Percentiles rank a stretch among this genome's conserved stretches.
phyloP scores from a whole-genome alignment of 305 asterid genomes.

The Galium porrigens region DNA sequence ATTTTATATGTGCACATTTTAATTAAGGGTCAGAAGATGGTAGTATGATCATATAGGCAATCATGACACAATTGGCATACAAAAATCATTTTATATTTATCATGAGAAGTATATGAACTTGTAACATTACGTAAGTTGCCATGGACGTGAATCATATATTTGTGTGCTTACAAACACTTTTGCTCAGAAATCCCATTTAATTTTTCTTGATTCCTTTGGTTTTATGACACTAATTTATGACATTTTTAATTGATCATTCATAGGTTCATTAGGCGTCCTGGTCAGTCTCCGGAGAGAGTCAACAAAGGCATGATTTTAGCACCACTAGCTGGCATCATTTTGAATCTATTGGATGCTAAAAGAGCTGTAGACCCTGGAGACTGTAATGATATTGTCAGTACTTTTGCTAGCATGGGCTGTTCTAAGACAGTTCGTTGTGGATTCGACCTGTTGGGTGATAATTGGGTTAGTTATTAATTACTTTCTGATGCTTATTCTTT shows the following conservation, averaged over 20 bases:
- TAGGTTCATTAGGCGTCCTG: conserved; percentile 67
- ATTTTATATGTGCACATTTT: background rate
- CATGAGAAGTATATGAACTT: background rate
- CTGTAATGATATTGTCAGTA: conserved; percentile 50
- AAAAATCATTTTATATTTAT: background rate
- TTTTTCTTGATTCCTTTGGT: background rate
- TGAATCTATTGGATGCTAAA: conserved; percentile 58
- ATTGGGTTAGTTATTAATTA: conserved; percentile 51
- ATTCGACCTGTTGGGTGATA: conserved; percentile 58
- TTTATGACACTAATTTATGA: background rate
- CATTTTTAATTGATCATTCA: conserved; percentile 13
- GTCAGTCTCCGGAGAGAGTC: conserved; percentile 60
- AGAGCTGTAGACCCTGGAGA: conserved; percentile 23
- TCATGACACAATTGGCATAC: background rate
- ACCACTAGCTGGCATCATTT: conserved; percentile 80
- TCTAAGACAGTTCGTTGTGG: conserved; percentile 61
- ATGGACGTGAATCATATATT: background rate
- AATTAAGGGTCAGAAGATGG: background rate
- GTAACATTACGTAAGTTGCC: background rate
- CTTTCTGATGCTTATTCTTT: background rate
- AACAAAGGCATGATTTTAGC: conserved; percentile 75
- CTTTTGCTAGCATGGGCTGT: conserved; percentile 82
- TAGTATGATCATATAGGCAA: background rate
- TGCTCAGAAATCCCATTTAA: background rate
- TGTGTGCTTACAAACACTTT: background rate